Conservation (phyloP, 1,284 basidiomycete genomes). For the Trametes pubescens region DNA sequence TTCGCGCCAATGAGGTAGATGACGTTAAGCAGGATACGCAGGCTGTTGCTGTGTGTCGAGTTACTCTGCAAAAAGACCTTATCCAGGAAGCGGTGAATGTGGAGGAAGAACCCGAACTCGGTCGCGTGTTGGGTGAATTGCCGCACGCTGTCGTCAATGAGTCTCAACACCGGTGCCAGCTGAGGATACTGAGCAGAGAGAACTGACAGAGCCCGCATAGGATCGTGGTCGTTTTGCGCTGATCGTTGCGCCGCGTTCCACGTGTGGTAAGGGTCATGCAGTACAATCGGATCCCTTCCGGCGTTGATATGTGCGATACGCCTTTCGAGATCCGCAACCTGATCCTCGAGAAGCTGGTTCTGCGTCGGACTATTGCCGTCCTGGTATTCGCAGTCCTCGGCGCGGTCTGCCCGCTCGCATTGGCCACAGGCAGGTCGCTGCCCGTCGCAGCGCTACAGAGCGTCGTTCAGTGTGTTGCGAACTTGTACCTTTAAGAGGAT, state of each 20-base stretch:
- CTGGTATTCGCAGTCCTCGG: slow-evolving; percentile 44
- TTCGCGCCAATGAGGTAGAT: slow-evolving; percentile 40
- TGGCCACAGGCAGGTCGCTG: slow-evolving; percentile 41
- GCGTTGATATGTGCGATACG: slow-evolving; percentile 39
- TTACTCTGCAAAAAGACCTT: slow-evolving; percentile 35
- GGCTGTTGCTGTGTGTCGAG: slow-evolving; percentile 35
- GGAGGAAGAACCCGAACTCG: slow-evolving; percentile 53
- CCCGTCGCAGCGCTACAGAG: slow-evolving; percentile 42
- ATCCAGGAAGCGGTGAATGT: slow-evolving; percentile 45
- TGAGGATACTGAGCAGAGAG: slow-evolving; percentile 12
- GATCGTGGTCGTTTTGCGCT: slow-evolving; percentile 23
- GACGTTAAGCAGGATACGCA: slow-evolving; percentile 37
- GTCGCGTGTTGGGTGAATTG: slow-evolving; percentile 46
- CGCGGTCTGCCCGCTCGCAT: slow-evolving; percentile 38
- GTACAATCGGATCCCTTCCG: slow-evolving; percentile 32
- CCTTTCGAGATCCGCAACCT: slow-evolving; percentile 37
- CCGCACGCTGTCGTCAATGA: slow-evolving; percentile 22
- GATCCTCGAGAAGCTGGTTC: slow-evolving; percentile 41
- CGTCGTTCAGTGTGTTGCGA: not conserved
- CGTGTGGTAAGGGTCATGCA: slow-evolving; percentile 40
- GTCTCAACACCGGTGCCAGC: slow-evolving; percentile 9
- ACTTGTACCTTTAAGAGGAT: too few relatives aligned
- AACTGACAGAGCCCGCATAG: slow-evolving; percentile 32
- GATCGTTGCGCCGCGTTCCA: slow-evolving; percentile 24
- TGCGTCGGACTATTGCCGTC: slow-evolving; percentile 39